Conservation (phyloP, 2,329 filamentous ascomycete species). For the Verticillium klebahnii region DNA sequence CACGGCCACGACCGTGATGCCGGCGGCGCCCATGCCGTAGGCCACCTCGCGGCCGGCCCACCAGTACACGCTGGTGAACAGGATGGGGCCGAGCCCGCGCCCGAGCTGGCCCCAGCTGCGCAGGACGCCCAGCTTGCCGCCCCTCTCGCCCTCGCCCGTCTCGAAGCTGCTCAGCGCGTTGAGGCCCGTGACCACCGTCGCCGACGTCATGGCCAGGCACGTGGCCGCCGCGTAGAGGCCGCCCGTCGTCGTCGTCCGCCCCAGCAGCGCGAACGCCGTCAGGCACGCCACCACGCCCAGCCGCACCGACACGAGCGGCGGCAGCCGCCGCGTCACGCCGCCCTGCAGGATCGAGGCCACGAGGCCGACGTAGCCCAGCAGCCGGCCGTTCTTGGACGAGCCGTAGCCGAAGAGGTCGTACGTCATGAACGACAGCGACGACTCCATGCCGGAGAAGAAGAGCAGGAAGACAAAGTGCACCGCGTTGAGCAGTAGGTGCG, state of each 20-base stretch:
- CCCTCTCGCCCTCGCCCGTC: slow-evolving; percentile 72
- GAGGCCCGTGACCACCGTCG: slow-evolving; percentile 89
- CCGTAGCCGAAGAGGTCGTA: slow-evolving; percentile 86
- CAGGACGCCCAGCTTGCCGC: slow-evolving; percentile 80
- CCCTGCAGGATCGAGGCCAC: slow-evolving; percentile 91
- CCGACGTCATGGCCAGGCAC: slow-evolving; percentile 82
- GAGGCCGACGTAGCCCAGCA: slow-evolving; percentile 88
- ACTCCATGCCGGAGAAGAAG: slow-evolving; percentile 98
- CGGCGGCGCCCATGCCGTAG: slow-evolving; percentile 74
- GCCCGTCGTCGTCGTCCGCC: slow-evolving; percentile 59
- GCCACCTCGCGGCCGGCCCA: slow-evolving; percentile 89
- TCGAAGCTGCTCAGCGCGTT: slow-evolving; percentile 92
- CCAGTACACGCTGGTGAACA: slow-evolving; percentile 97
- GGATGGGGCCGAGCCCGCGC: slow-evolving; percentile 75
- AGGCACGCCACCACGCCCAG: slow-evolving; percentile 75
- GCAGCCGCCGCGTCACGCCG: slow-evolving; percentile 79
- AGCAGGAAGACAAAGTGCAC: slow-evolving; percentile 89
- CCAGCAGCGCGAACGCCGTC: slow-evolving; percentile 74
- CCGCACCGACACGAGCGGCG: slow-evolving; percentile 75
- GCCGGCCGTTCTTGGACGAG: slow-evolving; percentile 73
- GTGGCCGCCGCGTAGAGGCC: slow-evolving; percentile 79
- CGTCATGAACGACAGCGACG: slow-evolving; percentile 95
- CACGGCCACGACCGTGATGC: slow-evolving; percentile 69
- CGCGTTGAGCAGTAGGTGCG: slow-evolving; percentile 74
- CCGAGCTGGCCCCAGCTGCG: slow-evolving; percentile 82